These are phyloP conservation scores for Citrus medica DNA, from an alignment of 345 rosid species.

Conservation along the genomic window DNA sequence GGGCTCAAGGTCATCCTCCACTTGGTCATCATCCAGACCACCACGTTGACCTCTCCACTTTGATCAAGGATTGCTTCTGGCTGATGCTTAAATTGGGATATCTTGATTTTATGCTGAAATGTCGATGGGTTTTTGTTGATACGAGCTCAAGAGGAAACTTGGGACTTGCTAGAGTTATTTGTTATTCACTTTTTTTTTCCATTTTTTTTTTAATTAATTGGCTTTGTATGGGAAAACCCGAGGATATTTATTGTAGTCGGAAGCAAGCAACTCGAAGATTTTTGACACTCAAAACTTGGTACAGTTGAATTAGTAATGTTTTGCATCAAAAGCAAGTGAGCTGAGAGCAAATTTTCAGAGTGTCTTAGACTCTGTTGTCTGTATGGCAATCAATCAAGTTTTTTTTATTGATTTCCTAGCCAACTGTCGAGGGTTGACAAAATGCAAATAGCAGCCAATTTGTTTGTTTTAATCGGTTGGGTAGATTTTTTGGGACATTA, in stretches of 20 bases:
- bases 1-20: constrained; percentile 29
- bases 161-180: neutral
- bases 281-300: neutral
- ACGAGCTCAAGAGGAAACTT: constrained; percentile 1
- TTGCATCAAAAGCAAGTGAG: neutral
- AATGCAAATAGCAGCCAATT: neutral
- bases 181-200: neutral
- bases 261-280: neutral
- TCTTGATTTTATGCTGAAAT: neutral
- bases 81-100: neutral
- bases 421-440: too few species aligned
- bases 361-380: neutral
- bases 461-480: neutral
- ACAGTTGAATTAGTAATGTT: neutral
- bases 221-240: neutral
- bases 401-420: too few species aligned
- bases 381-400: too few species aligned
- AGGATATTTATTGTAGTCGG: neutral
- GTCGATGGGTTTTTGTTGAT: constrained; percentile 3
- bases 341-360: neutral
- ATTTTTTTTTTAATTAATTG: neutral
- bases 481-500: too few species aligned
- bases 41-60: constrained; percentile 6
- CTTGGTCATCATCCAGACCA: constrained; percentile 43
- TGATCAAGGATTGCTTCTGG: neutral